Conservation (phyloP, 2,329 filamentous ascomycete species). For the Colletotrichum cereale region DNA sequence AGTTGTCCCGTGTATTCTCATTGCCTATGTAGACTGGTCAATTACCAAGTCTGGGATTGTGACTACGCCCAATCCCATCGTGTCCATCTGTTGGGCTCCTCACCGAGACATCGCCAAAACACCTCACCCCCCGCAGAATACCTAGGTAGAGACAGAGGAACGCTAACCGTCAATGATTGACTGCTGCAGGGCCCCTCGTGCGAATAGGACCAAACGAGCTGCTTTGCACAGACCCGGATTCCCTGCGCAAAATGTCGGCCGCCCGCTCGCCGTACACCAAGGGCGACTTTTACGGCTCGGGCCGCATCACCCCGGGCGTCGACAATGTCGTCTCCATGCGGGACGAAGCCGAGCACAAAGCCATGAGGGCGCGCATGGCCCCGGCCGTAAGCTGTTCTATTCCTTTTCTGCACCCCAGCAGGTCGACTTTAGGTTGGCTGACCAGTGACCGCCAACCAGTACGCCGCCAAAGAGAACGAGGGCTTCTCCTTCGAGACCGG, state of each 20-base stretch:
- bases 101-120: neutral
- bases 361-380: slow-evolving; percentile 58
- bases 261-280: slow-evolving; percentile 54
- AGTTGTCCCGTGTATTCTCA: neutral
- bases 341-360: slow-evolving; percentile 51
- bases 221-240: slow-evolving; percentile 54
- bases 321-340: slow-evolving; percentile 53
- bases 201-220: slow-evolving; percentile 59
- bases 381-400: slow-evolving; percentile 58
- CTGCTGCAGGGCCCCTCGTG: slow-evolving; percentile 49
- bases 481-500: slow-evolving; percentile 55
- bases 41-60: no score
- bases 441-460: slow-evolving; percentile 50
- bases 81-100: neutral
- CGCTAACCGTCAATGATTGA: slow-evolving; percentile 16
- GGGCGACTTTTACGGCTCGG: slow-evolving; percentile 53
- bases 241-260: slow-evolving; percentile 49
- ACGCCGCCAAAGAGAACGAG: slow-evolving; percentile 63
- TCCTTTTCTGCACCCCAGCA: neutral
- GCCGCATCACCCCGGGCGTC: slow-evolving; percentile 52
- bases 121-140: slow-evolving; percentile 28
- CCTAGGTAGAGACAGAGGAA: slow-evolving; percentile 22
- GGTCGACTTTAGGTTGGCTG: neutral
- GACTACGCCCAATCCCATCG: neutral
- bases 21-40: no score